Base-by-base conservation (phyloP, 2,329 filamentous ascomycete genomes). In the Arachnopeziza araneosa region DNA sequence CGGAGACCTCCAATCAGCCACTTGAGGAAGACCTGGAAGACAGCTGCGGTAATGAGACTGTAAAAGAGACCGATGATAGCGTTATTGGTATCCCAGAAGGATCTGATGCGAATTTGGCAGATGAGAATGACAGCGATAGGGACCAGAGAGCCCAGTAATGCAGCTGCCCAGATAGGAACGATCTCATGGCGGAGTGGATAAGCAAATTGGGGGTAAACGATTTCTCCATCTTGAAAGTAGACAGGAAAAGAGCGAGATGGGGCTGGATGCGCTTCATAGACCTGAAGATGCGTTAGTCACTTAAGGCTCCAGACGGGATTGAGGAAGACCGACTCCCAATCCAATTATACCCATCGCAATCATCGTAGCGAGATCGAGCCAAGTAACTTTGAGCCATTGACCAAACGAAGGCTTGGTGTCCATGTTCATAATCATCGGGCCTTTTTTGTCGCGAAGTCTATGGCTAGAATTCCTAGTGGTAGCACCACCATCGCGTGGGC, bases 1-100 rank as follows among this genome's bases (percentile, higher is more conserved):
- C 87, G 81, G 22, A 88, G 76, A 17, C 87, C 88, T 17, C 88
- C 88, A 63, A 91, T 89, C 50, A 91, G 80, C 81, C 83, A 87
- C 74, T 91, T 91, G 71, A 91, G 68, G 69, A 90, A 87, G 65
- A 91, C 87, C 69, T 91, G 88, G 76, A 91, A 90, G 55, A 91
- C 83, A n/a, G 87, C 85, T 2, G 86, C 86, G 6, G 80, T 78
- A 74, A 90, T 88, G 63, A 90, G 79, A 0, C 83, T 79, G 77
- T 91, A 91, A 0, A 90, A 74, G 0, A 91, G 80, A 17, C 88
- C 88, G 54, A 90, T 79, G 54, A 86, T 76, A 52, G 82, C 87
- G 70, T 91, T 91, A 77, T 90, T 90, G 68, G 84, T 76, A 59
- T 87, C 85, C 85, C 84, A 87, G 75, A 88, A 87, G 8, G 82